Percentiles rank a stretch among this genome's conserved stretches.
Conservation (phyloP, 2,329 filamentous ascomycete species). For the Grosmannia serpens region DNA sequence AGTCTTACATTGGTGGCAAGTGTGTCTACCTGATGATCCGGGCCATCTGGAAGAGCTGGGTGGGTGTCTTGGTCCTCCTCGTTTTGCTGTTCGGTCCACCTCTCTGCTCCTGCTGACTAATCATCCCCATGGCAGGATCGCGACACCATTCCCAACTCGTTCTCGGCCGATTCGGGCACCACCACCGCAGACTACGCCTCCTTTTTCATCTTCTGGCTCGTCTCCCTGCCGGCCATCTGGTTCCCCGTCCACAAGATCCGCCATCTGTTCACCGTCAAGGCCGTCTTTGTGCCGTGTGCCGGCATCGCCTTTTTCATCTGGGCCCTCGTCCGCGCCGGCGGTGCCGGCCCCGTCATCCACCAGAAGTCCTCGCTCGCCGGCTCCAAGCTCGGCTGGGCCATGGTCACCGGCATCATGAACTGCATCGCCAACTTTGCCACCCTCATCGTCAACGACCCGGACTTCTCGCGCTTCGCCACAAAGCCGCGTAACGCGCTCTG, state of each 20-base stretch:
- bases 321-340: constrained; percentile 70
- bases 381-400: constrained; percentile 57
- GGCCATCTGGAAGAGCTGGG: constrained; percentile 64
- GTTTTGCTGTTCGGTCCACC: no score
- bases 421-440: constrained; percentile 87
- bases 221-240: constrained; percentile 17
- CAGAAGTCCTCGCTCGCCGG: constrained; percentile 28
- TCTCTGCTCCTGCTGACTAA: neutral
- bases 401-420: constrained; percentile 78
- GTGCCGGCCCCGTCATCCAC: constrained; percentile 70
- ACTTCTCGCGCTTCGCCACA: constrained; percentile 73
- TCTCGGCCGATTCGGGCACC: constrained; percentile 25
- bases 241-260: constrained; percentile 18
- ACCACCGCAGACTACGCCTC: constrained; percentile 15
- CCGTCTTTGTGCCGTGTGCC: constrained; percentile 71
- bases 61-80: constrained; percentile 30
- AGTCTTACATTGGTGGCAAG: constrained; percentile 71
- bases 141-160: constrained; percentile 24
- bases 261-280: constrained; percentile 57
- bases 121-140: constrained; percentile 5
- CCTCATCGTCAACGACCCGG: constrained; percentile 70
- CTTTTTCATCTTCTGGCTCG: constrained; percentile 17
- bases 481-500: constrained; percentile 68
- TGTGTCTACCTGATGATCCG: constrained; percentile 83
- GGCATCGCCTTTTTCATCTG: constrained; percentile 81